Evolutionary conservation across 1,284 basidiomycete species (phyloP), one percentile per base, ranked within the genome.

Genomic region (Apiotrichum akiyoshidainum): DNA sequence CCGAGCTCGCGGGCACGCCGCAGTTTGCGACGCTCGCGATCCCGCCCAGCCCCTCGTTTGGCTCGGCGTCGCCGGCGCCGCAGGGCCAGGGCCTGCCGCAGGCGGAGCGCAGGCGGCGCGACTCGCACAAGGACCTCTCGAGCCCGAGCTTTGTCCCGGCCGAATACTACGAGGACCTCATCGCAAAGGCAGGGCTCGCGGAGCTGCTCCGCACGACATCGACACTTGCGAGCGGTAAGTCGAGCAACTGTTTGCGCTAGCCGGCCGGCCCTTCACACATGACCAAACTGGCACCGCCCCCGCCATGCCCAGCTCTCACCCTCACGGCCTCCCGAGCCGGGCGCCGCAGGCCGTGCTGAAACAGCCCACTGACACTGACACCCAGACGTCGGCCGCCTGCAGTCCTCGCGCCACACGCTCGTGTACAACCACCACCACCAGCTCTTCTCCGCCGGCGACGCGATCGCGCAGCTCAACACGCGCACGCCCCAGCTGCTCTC

Each of bases 401-500:
- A 77, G 54, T 69, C 70, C 2, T 74, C 75, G 6, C 59, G 75
- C 35, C 73, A 78, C 58, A 67, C 68, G 35, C 62, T 78, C 9
- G 77, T 78, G 17, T 78, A 78, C 63, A 77, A 78, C 55, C 77
- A 78, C 58, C 77, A 78, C 65, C 74, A 77, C 60, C 74, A 78
- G 72, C 69, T 78, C 9, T 78, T 78, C 64, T 64, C 64, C 35
- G 77, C 77, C 1, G 75, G 75, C 16, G 73, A 77, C 55, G 75
- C 75, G 1, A 78, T 78, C 44, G 67, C 70, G n/a, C 55, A 65
- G 33, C 65, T 78, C 26, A 77, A 78, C 57, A 68, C 70, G 11
- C 71, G 72, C 21, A 78, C 76, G 31, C 77, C 77, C 4, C 71
- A 78, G 60, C 69, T 78, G 9, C 61, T 78, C n/a, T 61, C 64